Conservation (phyloP, 1,284 basidiomycete species). For the Sparassis latifolia region DNA sequence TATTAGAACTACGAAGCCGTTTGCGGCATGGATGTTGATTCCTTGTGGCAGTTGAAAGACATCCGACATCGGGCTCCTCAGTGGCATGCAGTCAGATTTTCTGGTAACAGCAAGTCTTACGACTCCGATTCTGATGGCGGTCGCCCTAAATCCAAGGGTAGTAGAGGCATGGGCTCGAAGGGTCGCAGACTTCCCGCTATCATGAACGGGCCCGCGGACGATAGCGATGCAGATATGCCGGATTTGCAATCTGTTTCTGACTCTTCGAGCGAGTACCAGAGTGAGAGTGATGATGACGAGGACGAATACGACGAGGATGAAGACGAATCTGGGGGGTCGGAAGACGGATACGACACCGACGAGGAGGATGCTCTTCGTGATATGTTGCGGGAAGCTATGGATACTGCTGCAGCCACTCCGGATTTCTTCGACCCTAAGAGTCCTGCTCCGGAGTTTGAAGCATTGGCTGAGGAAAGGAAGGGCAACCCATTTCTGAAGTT, state of each 20-base stretch:
- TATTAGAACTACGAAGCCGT: constrained; percentile 51
- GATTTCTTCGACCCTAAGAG: constrained; percentile 46
- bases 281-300: constrained; percentile 29
- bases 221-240: constrained; percentile 54
- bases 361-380: constrained; percentile 60
- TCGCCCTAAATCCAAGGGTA: neutral
- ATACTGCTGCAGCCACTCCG: constrained; percentile 47
- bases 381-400: constrained; percentile 64
- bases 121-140: neutral
- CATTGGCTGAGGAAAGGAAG: constrained; percentile 45
- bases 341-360: constrained; percentile 57
- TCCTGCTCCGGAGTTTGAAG: constrained; percentile 34
- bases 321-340: constrained; percentile 30
- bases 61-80: constrained; percentile 45
- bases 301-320: constrained; percentile 33
- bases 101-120: neutral
- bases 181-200: constrained; percentile 40
- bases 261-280: constrained; percentile 32
- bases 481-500: constrained; percentile 71
- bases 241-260: constrained; percentile 56
- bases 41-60: constrained; percentile 57
- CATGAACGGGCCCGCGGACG: constrained; percentile 31
- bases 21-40: constrained; percentile 48
- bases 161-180: constrained; percentile 25
- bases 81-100: constrained; percentile 37